These are phyloP conservation scores for Xylaria sp. DNA, from an alignment of 2,329 filamentous ascomycete species.

Conservation along the genomic window DNA sequence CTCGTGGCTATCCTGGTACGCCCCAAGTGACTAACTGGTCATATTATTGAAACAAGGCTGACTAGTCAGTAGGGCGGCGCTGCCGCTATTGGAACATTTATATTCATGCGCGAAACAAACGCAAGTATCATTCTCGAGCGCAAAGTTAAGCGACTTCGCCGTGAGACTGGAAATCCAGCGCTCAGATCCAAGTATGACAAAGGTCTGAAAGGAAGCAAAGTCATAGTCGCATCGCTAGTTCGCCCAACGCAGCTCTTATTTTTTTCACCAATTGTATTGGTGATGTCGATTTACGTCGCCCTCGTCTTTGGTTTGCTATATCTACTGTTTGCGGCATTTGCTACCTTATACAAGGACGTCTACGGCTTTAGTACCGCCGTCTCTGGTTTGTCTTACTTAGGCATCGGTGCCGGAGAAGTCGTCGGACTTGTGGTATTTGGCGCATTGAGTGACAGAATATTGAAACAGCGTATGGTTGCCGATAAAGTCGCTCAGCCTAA, in stretches of 20 bases:
- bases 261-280: slow-evolving; percentile 8
- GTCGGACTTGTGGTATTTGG: slow-evolving; percentile 10
- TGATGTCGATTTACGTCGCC: slow-evolving; percentile 9
- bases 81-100: not conserved
- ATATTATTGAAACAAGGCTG: not conserved
- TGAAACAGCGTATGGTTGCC: not conserved
- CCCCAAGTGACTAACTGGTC: slow-evolving; percentile 36
- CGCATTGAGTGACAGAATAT: slow-evolving; percentile 8
- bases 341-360: not conserved
- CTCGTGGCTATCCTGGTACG: slow-evolving; percentile 44
- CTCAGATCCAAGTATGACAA: slow-evolving; percentile 2
- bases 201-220: not conserved
- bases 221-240: not conserved
- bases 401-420: slow-evolving; percentile 8
- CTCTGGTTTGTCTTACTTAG: slow-evolving; percentile 12
- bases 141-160: not conserved
- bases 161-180: slow-evolving; percentile 4
- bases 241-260: slow-evolving; percentile 17
- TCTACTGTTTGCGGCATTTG: slow-evolving; percentile 15
- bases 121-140: slow-evolving; percentile 7
- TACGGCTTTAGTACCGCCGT: slow-evolving; percentile 10
- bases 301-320: slow-evolving; percentile 13
- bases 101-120: slow-evolving; percentile 21
- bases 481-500: not conserved
- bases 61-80: not conserved